Evolutionary conservation across 2,329 filamentous ascomycete genomes (phyloP).

Genomic region (Exophiala bonariae): DNA sequence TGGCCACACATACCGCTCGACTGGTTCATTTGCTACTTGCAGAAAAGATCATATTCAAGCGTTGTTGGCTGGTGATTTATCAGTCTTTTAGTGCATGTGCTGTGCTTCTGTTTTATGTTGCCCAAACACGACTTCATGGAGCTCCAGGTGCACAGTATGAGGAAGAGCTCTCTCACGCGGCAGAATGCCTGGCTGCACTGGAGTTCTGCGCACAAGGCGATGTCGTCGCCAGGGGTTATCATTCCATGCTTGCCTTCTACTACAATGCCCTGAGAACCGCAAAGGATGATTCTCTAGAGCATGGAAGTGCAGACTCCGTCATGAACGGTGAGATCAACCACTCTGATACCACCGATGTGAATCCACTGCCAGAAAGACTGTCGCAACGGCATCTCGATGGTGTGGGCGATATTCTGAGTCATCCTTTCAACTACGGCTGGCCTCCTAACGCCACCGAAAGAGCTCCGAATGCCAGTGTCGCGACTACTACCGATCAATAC

Average conservation of each 20-base stretch:
- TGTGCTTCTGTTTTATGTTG: slow-evolving; percentile 4
- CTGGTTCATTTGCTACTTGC: neutral
- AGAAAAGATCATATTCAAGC: neutral
- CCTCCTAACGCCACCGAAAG: too few species aligned
- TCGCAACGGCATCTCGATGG: too few species aligned
- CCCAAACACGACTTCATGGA: slow-evolving; percentile 3
- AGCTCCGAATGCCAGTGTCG: too few species aligned
- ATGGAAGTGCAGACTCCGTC: too few species aligned
- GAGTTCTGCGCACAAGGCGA: slow-evolving; percentile 1
- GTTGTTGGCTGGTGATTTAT: slow-evolving; percentile 3
- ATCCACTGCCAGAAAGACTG: too few species aligned
- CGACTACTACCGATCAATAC: too few species aligned
- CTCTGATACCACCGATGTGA: too few species aligned
- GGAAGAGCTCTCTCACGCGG: slow-evolving; percentile 1
- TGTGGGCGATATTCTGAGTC: too few species aligned
- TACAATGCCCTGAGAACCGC: neutral
- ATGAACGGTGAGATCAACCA: too few species aligned
- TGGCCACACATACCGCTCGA: neutral
- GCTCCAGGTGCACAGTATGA: neutral
- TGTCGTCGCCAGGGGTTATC: slow-evolving; percentile 1
- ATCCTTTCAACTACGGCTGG: too few species aligned
- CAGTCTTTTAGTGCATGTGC: slow-evolving; percentile 5
- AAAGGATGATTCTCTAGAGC: too few species aligned
- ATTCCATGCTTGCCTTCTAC: slow-evolving; percentile 1
- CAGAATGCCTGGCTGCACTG: neutral